Conservation (phyloP, 768 basidiomycete genomes). For the Russula sp. region DNA sequence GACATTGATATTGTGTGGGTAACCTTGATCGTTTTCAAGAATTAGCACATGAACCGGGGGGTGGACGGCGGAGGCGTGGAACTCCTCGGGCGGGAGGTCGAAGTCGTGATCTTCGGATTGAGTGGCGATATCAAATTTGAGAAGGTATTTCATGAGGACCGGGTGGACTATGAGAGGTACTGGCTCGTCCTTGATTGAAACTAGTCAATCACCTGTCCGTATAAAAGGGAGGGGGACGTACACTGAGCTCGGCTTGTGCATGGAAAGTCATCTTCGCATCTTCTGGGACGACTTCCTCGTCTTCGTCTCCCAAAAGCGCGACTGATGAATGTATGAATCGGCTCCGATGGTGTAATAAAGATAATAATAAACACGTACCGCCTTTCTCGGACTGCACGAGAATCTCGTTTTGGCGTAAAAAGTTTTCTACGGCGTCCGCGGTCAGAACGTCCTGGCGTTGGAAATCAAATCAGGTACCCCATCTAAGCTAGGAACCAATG, state of each 20-base stretch:
- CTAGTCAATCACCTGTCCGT: background rate
- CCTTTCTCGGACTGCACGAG: constrained; percentile 12
- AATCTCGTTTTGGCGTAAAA: constrained; percentile 17
- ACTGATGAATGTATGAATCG: background rate
- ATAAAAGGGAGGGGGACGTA: background rate
- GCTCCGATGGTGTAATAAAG: background rate
- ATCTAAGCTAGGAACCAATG: background rate
- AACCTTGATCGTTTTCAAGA: constrained; percentile 17
- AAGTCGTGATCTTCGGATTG: constrained; percentile 12
- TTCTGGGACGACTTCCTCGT: constrained; percentile 10
- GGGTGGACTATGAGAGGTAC: constrained; percentile 18
- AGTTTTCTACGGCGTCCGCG: constrained; percentile 19
- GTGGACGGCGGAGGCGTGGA: constrained; percentile 3
- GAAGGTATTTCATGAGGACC: constrained; percentile 16
- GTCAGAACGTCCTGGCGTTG: constrained; percentile 11
- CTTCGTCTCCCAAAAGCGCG: constrained; percentile 12
- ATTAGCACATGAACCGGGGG: constrained; percentile 8
- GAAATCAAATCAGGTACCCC: background rate
- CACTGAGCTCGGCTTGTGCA: constrained; percentile 6
- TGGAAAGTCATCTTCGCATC: constrained; percentile 9
- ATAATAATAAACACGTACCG: constrained; percentile 2
- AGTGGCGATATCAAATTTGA: constrained; percentile 9
- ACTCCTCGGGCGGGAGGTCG: constrained; percentile 12
- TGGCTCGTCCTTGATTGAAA: constrained; percentile 10
- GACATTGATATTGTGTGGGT: constrained; percentile 16